Conservation (phyloP, 495 filamentous ascomycete genomes). For the Penicillium herquei region DNA sequence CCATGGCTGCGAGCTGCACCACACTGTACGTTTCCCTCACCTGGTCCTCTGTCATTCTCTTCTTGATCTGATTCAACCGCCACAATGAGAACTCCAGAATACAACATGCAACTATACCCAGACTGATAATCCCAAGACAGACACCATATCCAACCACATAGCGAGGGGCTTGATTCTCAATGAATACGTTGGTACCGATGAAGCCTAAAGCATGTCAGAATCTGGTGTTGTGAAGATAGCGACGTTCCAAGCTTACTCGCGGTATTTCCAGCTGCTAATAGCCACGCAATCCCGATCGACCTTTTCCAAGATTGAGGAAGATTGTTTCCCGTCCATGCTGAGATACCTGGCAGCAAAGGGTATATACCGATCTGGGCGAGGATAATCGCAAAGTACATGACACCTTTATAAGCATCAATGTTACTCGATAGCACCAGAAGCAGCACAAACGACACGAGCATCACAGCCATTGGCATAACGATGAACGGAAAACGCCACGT, state of each 20-base stretch:
- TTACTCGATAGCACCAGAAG: neutral
- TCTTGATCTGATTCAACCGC: conserved; percentile 1
- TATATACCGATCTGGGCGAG: conserved; percentile 4
- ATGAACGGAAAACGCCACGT: neutral
- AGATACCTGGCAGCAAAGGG: conserved; percentile 1
- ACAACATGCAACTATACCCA: conserved; percentile 1
- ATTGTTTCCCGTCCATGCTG: conserved; percentile 4
- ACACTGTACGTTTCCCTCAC: neutral
- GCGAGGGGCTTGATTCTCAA: conserved; percentile 2
- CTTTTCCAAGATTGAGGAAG: conserved; percentile 6
- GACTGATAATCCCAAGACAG: neutral
- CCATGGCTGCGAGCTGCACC: neutral
- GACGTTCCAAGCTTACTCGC: neutral
- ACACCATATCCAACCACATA: conserved; percentile 4
- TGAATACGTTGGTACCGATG: conserved; percentile 3
- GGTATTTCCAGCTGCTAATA: conserved; percentile 3
- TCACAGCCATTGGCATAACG: neutral
- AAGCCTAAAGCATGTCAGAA: neutral
- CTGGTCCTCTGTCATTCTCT: neutral
- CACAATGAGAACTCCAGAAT: neutral
- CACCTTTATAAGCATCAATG: neutral
- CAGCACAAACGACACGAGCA: neutral
- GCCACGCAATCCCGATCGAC: conserved; percentile 4
- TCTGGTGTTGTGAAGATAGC: too few species aligned
- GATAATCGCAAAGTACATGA: conserved; percentile 4